Conservation (phyloP, 1,284 basidiomycete species). For the Ceratobasidium sp. region DNA sequence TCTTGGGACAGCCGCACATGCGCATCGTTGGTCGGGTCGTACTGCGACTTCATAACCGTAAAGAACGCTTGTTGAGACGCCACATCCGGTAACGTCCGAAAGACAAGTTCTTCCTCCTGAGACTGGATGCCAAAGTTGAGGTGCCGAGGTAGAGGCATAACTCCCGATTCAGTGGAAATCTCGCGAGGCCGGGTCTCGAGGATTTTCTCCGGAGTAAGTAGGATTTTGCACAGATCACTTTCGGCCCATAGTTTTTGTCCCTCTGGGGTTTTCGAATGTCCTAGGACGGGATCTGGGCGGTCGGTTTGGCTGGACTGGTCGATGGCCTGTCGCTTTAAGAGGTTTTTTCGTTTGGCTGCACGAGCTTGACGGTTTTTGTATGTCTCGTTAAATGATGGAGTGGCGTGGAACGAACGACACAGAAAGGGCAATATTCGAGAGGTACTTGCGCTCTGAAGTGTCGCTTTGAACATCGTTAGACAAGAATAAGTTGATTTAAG, state of each 20-base stretch:
- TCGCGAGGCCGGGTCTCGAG: constrained; percentile 19
- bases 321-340: constrained; percentile 13
- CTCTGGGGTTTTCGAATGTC: constrained; percentile 24
- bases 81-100: constrained; percentile 35
- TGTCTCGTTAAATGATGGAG: constrained; percentile 26
- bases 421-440: neutral
- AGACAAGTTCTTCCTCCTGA: constrained; percentile 34
- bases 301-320: constrained; percentile 10
- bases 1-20: constrained; percentile 5
- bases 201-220: constrained; percentile 36
- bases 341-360: constrained; percentile 34
- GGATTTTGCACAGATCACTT: constrained; percentile 38
- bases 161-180: constrained; percentile 1
- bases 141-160: constrained; percentile 19
- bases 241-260: constrained; percentile 32
- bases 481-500: too few relatives aligned
- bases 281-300: constrained; percentile 26
- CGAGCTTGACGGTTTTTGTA: constrained; percentile 40
- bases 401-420: constrained; percentile 19
- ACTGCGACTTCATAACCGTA: neutral
- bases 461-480: neutral
- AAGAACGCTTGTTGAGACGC: constrained; percentile 36
- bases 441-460: neutral
- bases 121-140: constrained; percentile 38
- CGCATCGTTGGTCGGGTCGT: neutral